Percentiles rank a stretch among this genome's conserved stretches.
These are phyloP conservation scores for Viola pubescens DNA, from an alignment of 441 rosid genomes.

Conservation along the genomic window DNA sequence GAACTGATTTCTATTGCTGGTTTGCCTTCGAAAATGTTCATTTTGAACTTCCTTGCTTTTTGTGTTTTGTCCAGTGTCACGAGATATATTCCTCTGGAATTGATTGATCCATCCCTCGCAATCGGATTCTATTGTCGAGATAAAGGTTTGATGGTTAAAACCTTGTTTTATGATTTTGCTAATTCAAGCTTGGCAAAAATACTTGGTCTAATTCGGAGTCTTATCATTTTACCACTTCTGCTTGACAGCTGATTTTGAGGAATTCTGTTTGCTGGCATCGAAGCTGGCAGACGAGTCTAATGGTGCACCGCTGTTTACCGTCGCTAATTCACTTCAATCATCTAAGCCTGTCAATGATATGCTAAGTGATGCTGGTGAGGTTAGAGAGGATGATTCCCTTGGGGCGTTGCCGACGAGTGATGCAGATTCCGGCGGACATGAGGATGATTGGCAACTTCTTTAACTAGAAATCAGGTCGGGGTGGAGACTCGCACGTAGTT, in stretches of 20 bases:
- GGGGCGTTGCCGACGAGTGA: conserved; percentile 21
- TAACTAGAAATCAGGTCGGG: conserved; percentile 17
- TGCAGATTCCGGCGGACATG: conserved; percentile 29
- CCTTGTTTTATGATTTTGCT: not conserved
- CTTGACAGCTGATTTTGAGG: conserved; percentile 64
- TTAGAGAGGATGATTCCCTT: conserved; percentile 25
- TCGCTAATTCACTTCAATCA: conserved; percentile 36
- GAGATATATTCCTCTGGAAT: conserved; percentile 59
- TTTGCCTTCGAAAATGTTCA: not conserved
- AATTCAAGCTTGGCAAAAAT: not conserved
- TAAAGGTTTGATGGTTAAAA: conserved; percentile 51
- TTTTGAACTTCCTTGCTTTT: conserved; percentile 9
- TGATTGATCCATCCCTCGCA: conserved; percentile 81
- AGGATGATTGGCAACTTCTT: conserved; percentile 82
- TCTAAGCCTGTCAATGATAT: conserved; percentile 23
- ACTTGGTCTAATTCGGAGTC: not conserved
- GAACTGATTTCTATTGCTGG: conserved; percentile 10
- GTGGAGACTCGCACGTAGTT: not conserved
- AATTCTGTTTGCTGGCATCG: conserved; percentile 66
- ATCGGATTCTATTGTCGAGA: conserved; percentile 81
- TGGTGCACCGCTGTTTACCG: conserved; percentile 90
- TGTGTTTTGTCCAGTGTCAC: conserved; percentile 34
- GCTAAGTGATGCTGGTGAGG: conserved; percentile 11
- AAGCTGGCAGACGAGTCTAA: conserved; percentile 68
- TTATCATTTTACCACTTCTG: not conserved